These are phyloP conservation scores for Pseudopithomyces maydicus DNA, from an alignment of 2,329 filamentous ascomycete species.

Conservation along the genomic window DNA sequence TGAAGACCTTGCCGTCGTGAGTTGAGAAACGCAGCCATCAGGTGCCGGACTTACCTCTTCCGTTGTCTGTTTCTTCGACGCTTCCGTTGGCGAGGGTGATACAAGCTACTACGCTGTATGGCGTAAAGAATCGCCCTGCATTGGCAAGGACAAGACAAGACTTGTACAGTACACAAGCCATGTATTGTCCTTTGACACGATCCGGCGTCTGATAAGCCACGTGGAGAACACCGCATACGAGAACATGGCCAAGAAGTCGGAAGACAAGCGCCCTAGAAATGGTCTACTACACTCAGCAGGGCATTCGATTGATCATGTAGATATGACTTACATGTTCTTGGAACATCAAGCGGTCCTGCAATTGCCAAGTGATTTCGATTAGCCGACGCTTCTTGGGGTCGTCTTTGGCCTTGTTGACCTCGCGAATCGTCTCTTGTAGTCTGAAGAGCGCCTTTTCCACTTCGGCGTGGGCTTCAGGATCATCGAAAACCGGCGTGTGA, in stretches of 20 bases:
- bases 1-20: constrained; percentile 67
- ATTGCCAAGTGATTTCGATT: constrained; percentile 80
- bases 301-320: too few relatives aligned
- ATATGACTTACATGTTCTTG: constrained; percentile 68
- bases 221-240: constrained; percentile 81
- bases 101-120: constrained; percentile 76
- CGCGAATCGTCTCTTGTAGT: constrained; percentile 74
- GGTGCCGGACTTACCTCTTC: constrained; percentile 61
- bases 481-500: constrained; percentile 82
- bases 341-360: constrained; percentile 82
- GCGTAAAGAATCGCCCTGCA: constrained; percentile 65
- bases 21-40: neutral
- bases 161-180: constrained; percentile 84
- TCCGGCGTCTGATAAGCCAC: constrained; percentile 78
- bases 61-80: constrained; percentile 76
- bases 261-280: constrained; percentile 57
- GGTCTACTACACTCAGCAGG: constrained; percentile 20
- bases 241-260: constrained; percentile 78
- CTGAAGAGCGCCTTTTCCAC: constrained; percentile 74
- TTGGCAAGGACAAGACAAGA: constrained; percentile 78
- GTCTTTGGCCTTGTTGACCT: constrained; percentile 84
- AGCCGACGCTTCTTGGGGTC: constrained; percentile 71
- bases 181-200: constrained; percentile 75
- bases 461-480: constrained; percentile 79
- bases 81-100: constrained; percentile 69